Base-by-base conservation (phyloP, 1,139 yeast genomes). In the Yamadazyma diddensiae region DNA sequence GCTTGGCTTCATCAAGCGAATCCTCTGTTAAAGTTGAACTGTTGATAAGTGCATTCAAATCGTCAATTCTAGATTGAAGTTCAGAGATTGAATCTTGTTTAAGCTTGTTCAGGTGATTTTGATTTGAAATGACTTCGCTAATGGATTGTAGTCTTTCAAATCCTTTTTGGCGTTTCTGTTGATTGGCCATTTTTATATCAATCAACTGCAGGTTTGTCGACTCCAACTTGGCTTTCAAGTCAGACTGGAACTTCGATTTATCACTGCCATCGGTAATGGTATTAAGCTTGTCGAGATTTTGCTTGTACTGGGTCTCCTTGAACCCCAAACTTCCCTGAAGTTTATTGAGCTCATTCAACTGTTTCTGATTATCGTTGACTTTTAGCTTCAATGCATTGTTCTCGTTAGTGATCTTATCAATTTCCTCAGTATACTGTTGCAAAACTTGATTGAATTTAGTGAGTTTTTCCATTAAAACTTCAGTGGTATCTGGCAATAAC, bases 261-360 rank as follows among this genome's bases (percentile, higher is more conserved):
- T 24, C 32, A 34, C 37, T 38, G 9, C 33, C 39, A 3, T 27
- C 26, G n/a, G 37, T 37, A 9, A 46, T 41, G 6, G 44, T 19
- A 5, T 33, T 33, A 10, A 52, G 35, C 6, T 39, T 37, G 5
- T 33, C 22, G 19, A 50, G 5, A 28, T 55, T 47, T 6, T 33
- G 32, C 9, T 47, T 43, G 33, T 55, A 57, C 22, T 45, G 52
- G 3, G 35, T 30, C 45, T 82, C 66, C 26, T 72, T 70, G 0
- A 79, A 74, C 34, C 63, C 65, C 30, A 81, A 57, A 29, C 77
- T 73, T 3, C 94, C 95, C 42, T 78, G 78, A 29, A 63, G 50
- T 20, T 78, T 60, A 6, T 74, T 68, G 14, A 66, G 51, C 1
- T 54, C 54, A 41, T 73, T 73, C 33, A 69, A 65, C 5, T 55